Base-by-base conservation (phyloP, 2,329 filamentous ascomycete species). In the Colletotrichum liaoningense region DNA sequence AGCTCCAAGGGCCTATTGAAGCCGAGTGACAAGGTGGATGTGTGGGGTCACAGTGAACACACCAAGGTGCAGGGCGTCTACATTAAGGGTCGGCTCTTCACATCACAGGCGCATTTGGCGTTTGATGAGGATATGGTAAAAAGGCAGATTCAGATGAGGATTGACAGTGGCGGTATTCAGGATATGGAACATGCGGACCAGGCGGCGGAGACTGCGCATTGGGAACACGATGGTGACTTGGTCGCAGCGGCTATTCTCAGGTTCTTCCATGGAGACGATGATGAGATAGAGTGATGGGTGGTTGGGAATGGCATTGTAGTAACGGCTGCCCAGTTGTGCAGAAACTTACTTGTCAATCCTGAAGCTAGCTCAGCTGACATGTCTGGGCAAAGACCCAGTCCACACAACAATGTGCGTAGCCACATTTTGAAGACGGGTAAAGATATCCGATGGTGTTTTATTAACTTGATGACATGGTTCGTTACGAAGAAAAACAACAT, bases 71-170 rank as follows among this genome's bases (percentile, higher is more conserved):
- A 97, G 81, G 93, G 92, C 28, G 91, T 96, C 86, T 96, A 95
- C 79, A 83, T 88, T 46, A 86, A 88, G 14, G 85, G 88, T 57
- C 86, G 88, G 26, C 83, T 95, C 24, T 92, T 97, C 69, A 92
- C 93, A 0, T 88, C 95, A 1, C 94, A 97, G 83, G 94, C 93
- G 0, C 94, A 97, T 79, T 90, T 95, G 1, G 94, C 95, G 73
- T 95, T 95, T 79, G 92, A 88, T 26, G 86, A 89, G 76, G 88
- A 90, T 33, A 94, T 95, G 79, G 89, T 94, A 66, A 86, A 83
- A 60, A 88, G 93, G 74, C 82, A 95, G 67, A 84, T 95, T 63
- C 85, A 88, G 75, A 84, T 87, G 77, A 85, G 93, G 73, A 85
- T 92, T 72, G 84, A 90, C 55, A 83, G 85, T 58, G 86, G 85